Percentiles rank a stretch among this genome's conserved stretches.
Evolutionary conservation across 345 rosid species (phyloP).

Genomic region (Diplotaxis tenuifolia): DNA sequence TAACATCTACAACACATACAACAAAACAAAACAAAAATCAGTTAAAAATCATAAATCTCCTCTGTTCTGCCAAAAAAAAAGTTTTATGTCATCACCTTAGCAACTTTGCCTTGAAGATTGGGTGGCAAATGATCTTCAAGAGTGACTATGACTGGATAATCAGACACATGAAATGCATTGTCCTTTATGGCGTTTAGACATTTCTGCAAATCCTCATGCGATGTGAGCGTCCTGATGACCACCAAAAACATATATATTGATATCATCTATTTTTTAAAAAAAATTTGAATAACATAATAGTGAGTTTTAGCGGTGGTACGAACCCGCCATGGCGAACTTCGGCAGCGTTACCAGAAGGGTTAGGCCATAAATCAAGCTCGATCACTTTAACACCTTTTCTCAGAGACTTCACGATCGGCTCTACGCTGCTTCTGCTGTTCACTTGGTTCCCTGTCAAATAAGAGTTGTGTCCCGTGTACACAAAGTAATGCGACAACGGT

Average conservation of each 20-base stretch:
- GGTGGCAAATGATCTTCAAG: slow-evolving; percentile 77
- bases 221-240: slow-evolving; percentile 57
- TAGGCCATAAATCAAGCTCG: slow-evolving; percentile 90
- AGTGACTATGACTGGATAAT: slow-evolving; percentile 77
- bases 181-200: slow-evolving; percentile 65
- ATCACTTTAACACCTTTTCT: slow-evolving; percentile 65
- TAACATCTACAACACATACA: slow-evolving; percentile 49
- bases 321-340: slow-evolving; percentile 88
- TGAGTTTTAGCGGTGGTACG: not conserved
- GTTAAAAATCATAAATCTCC: not conserved
- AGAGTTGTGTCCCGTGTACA: slow-evolving; percentile 88
- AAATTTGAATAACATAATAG: not conserved
- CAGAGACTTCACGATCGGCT: slow-evolving; percentile 65
- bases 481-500: slow-evolving; percentile 72
- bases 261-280: not conserved
- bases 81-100: slow-evolving; percentile 45
- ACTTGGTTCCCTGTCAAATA: slow-evolving; percentile 82
- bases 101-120: slow-evolving; percentile 60
- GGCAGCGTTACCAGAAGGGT: slow-evolving; percentile 42
- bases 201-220: slow-evolving; percentile 58
- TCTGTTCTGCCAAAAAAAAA: not conserved
- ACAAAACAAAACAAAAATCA: not conserved
- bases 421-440: slow-evolving; percentile 59
- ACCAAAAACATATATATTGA: slow-evolving; percentile 13
- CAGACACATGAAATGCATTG: slow-evolving; percentile 58